A percentile compares a stretch with the other conserved stretches of the same genome.
These are phyloP conservation scores for Coriaria nepalensis DNA, from an alignment of 306 rosid species.

Conservation along the genomic window DNA sequence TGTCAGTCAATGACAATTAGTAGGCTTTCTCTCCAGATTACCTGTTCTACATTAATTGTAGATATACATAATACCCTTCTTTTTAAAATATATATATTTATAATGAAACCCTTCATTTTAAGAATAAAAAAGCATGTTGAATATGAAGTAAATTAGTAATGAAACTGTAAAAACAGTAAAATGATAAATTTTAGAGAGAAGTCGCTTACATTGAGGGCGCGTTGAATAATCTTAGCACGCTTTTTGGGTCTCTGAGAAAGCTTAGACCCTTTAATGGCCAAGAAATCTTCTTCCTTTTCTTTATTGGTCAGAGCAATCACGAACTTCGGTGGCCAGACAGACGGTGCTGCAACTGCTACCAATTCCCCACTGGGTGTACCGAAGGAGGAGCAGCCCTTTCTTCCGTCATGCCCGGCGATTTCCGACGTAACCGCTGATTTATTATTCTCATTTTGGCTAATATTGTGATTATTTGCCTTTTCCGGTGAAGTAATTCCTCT, in stretches of 20 bases:
- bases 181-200: no score
- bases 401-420: slow-evolving; percentile 75
- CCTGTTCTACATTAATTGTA: no score
- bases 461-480: slow-evolving; percentile 39
- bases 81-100: no score
- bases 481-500: slow-evolving; percentile 78
- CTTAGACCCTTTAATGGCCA: slow-evolving; percentile 60
- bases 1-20: no score
- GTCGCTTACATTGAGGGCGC: slow-evolving; percentile 32
- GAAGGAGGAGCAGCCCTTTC: slow-evolving; percentile 72
- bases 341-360: slow-evolving; percentile 24
- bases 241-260: slow-evolving; percentile 53
- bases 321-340: slow-evolving; percentile 50
- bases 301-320: slow-evolving; percentile 39
- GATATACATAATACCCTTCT: no score
- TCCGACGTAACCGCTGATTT: slow-evolving; percentile 73
- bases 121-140: background rate
- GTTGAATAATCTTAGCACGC: slow-evolving; percentile 38
- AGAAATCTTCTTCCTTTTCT: slow-evolving; percentile 52
- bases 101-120: no score
- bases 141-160: background rate
- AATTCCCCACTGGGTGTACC: slow-evolving; percentile 54
- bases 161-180: no score
- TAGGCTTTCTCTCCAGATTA: no score
- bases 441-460: slow-evolving; percentile 27